Conservation (phyloP, 305 asterid genomes). For the Fraxinus sp. region DNA sequence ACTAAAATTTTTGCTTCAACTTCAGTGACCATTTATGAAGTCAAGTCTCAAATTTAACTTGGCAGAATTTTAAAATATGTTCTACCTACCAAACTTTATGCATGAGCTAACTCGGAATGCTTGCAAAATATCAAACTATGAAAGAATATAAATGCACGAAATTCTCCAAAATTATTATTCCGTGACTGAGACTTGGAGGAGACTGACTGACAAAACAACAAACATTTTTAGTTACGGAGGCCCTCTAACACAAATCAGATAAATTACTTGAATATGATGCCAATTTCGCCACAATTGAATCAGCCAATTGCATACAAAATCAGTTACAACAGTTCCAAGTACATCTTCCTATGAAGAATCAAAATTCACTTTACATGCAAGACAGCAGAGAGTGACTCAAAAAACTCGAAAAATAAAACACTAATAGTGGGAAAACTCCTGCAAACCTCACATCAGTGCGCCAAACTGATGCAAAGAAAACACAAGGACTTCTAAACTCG, state of each 20-base stretch:
- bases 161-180: neutral
- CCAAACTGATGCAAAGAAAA: constrained; percentile 28
- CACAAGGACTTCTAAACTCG: constrained; percentile 19
- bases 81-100: neutral
- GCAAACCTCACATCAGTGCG: constrained; percentile 30
- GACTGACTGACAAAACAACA: neutral
- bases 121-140: neutral
- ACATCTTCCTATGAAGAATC: constrained; percentile 9
- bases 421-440: constrained; percentile 23
- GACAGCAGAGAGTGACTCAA: neutral
- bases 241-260: neutral
- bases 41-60: neutral
- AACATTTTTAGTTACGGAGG: neutral
- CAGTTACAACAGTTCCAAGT: constrained; percentile 15
- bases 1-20: neutral
- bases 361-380: constrained; percentile 21
- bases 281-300: neutral
- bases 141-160: neutral
- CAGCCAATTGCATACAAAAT: constrained; percentile 4
- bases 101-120: neutral
- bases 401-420: constrained; percentile 6
- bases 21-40: neutral
- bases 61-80: neutral
- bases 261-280: neutral
- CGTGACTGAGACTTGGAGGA: neutral